These are phyloP conservation scores for Thyridium curvatum DNA, from an alignment of 2,329 filamentous ascomycete genomes.

Conservation along the genomic window DNA sequence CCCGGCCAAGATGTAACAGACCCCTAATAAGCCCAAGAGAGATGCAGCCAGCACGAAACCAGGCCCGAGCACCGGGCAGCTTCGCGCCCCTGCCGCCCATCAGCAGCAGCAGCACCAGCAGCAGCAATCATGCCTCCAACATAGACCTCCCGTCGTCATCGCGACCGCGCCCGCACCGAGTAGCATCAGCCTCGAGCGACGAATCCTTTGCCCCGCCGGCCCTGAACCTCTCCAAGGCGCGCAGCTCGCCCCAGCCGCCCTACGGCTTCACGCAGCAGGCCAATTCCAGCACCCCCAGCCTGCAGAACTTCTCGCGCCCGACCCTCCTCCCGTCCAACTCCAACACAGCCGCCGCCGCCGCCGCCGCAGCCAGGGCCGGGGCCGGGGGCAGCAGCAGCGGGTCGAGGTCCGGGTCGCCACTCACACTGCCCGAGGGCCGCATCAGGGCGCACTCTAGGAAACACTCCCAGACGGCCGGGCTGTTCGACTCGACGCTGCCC, in stretches of 20 bases:
- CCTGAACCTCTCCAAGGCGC: constrained; percentile 39
- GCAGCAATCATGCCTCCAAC: constrained; percentile 2
- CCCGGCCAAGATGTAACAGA: constrained; percentile 36
- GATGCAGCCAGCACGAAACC: constrained; percentile 44
- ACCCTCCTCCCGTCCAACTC: constrained; percentile 24
- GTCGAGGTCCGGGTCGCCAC: constrained; percentile 32
- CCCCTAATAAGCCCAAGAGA: constrained; percentile 20
- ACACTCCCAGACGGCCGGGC: constrained; percentile 67
- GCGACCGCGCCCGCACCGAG: constrained; percentile 31
- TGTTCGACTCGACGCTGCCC: constrained; percentile 69
- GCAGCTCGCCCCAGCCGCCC: constrained; percentile 22
- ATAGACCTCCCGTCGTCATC: constrained; percentile 8
- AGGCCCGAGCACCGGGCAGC: constrained; percentile 45
- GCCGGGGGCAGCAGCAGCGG: constrained; percentile 13
- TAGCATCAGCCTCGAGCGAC: constrained; percentile 40
- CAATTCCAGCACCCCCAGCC: constrained; percentile 40
- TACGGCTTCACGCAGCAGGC: constrained; percentile 40
- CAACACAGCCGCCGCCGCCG: constrained; percentile 13
- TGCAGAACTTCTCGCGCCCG: constrained; percentile 55
- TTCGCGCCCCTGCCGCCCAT: constrained; percentile 44
- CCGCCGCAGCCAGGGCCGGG: constrained; percentile 9
- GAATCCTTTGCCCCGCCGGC: constrained; percentile 28
- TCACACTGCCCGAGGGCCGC: constrained; percentile 29
- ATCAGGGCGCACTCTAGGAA: constrained; percentile 49
- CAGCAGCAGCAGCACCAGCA: constrained; percentile 8